A percentile compares a stretch with the other conserved stretches of the same genome.
Evolutionary conservation across 768 basidiomycete genomes (phyloP).

Genomic region (Neoboletus brunneissimus): DNA sequence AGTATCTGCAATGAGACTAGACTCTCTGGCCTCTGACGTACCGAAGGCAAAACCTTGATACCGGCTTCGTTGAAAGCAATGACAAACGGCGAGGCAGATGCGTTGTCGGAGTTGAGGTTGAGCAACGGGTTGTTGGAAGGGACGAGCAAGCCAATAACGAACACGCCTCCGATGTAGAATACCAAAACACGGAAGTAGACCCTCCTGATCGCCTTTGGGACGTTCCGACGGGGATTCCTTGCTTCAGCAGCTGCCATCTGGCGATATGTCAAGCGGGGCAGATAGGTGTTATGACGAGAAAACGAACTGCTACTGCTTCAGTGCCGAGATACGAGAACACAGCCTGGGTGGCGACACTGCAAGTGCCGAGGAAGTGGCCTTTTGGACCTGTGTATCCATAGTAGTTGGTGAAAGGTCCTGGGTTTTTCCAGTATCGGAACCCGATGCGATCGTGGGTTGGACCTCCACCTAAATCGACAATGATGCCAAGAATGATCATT

Average conservation of each 20-base stretch:
- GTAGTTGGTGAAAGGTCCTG: constrained; percentile 55
- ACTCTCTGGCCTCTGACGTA: constrained; percentile 14
- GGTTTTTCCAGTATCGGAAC: constrained; percentile 48
- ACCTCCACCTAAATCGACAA: constrained; percentile 53
- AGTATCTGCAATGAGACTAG: not conserved
- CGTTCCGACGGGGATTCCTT: constrained; percentile 45
- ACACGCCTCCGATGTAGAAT: constrained; percentile 39
- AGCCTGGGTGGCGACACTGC: constrained; percentile 55
- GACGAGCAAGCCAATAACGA: constrained; percentile 50
- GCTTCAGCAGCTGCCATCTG: constrained; percentile 48
- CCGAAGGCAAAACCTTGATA: constrained; percentile 55
- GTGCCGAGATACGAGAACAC: constrained; percentile 61
- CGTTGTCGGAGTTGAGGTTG: constrained; percentile 36
- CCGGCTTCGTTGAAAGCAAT: constrained; percentile 56
- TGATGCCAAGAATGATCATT: constrained; percentile 45
- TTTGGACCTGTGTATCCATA: constrained; percentile 38
- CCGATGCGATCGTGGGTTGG: constrained; percentile 51
- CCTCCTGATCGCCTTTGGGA: constrained; percentile 39
- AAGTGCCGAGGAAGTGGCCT: constrained; percentile 51
- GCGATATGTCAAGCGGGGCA: not conserved
- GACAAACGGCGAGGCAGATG: constrained; percentile 53
- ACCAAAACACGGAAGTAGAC: constrained; percentile 46
- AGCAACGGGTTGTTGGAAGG: constrained; percentile 45
- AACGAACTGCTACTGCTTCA: constrained; percentile 45
- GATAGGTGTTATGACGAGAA: not conserved